phyloP scores from a whole-genome alignment of 371 early-diverging fungal species.

The Dichotomocladium elegans region DNA sequence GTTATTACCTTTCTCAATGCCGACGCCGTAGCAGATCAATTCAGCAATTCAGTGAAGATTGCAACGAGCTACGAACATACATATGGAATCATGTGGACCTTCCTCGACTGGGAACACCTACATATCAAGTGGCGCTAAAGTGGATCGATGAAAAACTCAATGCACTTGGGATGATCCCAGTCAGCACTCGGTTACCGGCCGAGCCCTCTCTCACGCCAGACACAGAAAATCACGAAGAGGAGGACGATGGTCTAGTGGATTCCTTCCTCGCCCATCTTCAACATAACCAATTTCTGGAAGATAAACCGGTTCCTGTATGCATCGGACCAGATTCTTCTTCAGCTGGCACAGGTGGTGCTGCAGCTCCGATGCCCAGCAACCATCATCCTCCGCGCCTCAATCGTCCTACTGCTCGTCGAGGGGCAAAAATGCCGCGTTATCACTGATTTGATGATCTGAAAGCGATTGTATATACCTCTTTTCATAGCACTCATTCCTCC shows the following conservation, averaged over 20 bases:
- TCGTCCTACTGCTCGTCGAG: too few species aligned
- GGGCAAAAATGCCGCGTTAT: too few species aligned
- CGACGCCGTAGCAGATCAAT: conserved; percentile 1
- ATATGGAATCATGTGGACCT: background rate
- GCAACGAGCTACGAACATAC: background rate
- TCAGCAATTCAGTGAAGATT: conserved; percentile 4
- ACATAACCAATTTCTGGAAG: background rate
- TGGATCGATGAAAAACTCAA: conserved; percentile 1
- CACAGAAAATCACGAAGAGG: background rate
- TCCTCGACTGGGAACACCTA: background rate
- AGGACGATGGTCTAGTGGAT: background rate
- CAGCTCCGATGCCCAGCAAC: too few species aligned
- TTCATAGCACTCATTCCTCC: too few species aligned
- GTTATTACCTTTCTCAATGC: conserved; percentile 2
- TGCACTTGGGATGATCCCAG: background rate
- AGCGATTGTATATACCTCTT: too few species aligned
- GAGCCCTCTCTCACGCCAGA: background rate
- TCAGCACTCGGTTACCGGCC: background rate
- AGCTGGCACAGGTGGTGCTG: too few species aligned
- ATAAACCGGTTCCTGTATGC: too few species aligned
- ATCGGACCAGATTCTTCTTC: too few species aligned
- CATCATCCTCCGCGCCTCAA: too few species aligned
- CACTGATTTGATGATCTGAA: too few species aligned
- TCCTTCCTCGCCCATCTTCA: background rate
- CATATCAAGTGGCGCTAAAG: background rate